Evolutionary conservation across 257 asterid genomes (phyloP), one percentile per base, ranked within the genome.

Genomic region (Lavandula angustifolia): DNA sequence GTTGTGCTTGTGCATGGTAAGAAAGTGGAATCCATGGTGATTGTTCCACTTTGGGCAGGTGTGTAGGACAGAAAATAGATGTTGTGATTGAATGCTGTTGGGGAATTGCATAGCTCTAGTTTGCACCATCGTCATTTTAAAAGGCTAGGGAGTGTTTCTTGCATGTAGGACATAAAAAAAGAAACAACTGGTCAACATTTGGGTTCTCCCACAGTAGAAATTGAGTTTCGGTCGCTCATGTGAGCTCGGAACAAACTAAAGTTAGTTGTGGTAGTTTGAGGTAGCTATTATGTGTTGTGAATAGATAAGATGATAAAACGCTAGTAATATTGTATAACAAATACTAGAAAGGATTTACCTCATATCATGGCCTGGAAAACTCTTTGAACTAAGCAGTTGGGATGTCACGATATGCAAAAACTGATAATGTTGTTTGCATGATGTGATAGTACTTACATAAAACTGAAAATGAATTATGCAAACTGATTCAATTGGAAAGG

Each of bases 1-100:
- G 51, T 57, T 43, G 48, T 49, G 75, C 60, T 57, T 43, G 48
- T 49, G 75, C 60, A 38, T 44, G 33, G 53, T 59, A 16, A 59
- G 62, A 16, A 34, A 62, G 52, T 58, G 54, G 58, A 75, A 67
- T 12, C 42, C 9, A 18, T 54, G 59, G 51, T 56, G 60, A 47
- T 32, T 16, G 16, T 70, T 44, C 13, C 53, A 27, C 13, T 54
- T 33, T 58, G 12, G 33, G 2, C 18, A 33, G 57, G 52, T 32
- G 54, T 13, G 8, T 40, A 13, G 9, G 46, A 57, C 12, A 22
- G 67, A 66, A 55, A 43, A 56, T 63, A 42, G 27, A 22, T 50
- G 52, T 48, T 22, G 14, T 41, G 49, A 17, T 17, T 54, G 53
- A 22, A 49, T 46, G 38, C 18, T 41, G 61, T 66, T 60, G 48